Base-by-base conservation (phyloP, 345 rosid genomes). In the Hypericum androsaemum region DNA sequence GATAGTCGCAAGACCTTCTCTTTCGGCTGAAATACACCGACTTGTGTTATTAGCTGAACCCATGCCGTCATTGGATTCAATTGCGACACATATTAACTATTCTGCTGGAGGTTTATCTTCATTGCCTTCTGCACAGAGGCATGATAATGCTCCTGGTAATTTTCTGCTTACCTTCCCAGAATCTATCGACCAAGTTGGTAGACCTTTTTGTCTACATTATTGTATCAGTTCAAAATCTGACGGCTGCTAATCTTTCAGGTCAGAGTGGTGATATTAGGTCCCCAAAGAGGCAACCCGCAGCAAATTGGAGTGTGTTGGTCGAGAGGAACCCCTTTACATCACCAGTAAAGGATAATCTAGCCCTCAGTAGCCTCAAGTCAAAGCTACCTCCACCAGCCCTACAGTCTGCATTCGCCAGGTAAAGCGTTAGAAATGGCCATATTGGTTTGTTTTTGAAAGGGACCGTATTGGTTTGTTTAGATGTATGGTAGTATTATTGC, bases 391-490 rank as follows among this genome's bases (percentile, higher is more conserved):
- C 85, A 22, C 82, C 89, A 59, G 87, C 94, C 35, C 60, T 82
- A 70, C 89, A 82, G 64, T 84, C 89, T 70, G 82, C 88, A 50
- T 82, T 88, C 78, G 83, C 94, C 58, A 88, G 94, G 96, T 82
- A 77, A 38, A 11, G 41, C 48, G 55, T 14, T 41, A 17, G 15
- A 5, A 12, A n/a, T 44, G 2, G 1, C 7, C 7, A 28, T 59
- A 17, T 7, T 50, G 37, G 15, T n/a, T n/a, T n/a, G 59, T 50
- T 16, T 54, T 49, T 11, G 28, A n/a, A n/a, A n/a, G n/a, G n/a
- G n/a, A n/a, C n/a, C n/a, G n/a, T 47, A 35, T 61, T 60, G 44
- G 8, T 48, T 41, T 52, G 11, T 40, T n/a, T n/a, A 47, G 50
- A 22, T 22, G 40, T 12, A 43, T 32, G 41, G 41, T 38, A 53